Base-by-base conservation (phyloP, 2,329 filamentous ascomycete genomes). In the Fonsecaea monophora region DNA sequence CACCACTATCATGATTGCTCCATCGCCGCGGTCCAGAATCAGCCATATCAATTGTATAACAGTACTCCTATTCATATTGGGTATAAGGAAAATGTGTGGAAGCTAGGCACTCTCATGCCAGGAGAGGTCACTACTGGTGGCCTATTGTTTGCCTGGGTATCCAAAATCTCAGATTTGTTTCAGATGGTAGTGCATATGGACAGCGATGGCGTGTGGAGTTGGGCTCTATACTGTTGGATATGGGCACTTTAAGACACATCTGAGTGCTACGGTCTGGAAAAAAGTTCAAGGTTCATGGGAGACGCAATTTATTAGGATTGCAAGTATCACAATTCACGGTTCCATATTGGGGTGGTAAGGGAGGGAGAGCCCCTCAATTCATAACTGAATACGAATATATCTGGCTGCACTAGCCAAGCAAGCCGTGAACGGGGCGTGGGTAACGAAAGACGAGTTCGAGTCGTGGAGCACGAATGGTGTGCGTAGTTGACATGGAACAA, bases 1-100 rank as follows among this genome's bases (percentile, higher is more conserved):
- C 68, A 30, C 68, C 68, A 5, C 37, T 68, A n/a, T 70, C 68
- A 54, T 70, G 32, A 70, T 40, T 13, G 13, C 53, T 37, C n/a
- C 25, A 18, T 7, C 21, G 15, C 21, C 12, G 53, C 50, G 45
- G 3, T 25, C 32, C 12, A 1, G 15, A 13, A 2, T 15, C 6
- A 55, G 5, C 34, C 15, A 6, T 15, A 18, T 12, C 30, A 55
- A 18, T n/a, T 55, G 34, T 50, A 50, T 50, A 55, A 37, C 53
- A 55, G 35, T 30, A 35, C 15, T 55, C 34, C 12, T 55, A 18
- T 55, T 18, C 7, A 18, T 55, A 32, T n/a, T 35, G 30, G 21
- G 45, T 21, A 50, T 50, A 50, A 48, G 45, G 45, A 50, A 50
- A 21, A 50, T 50, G 25, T 50, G 45, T 13, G 21, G 21, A 50